Conservation (phyloP, 225 moss, liverwort and hornwort genomes). For the Rhytidiadelphus loreus region DNA sequence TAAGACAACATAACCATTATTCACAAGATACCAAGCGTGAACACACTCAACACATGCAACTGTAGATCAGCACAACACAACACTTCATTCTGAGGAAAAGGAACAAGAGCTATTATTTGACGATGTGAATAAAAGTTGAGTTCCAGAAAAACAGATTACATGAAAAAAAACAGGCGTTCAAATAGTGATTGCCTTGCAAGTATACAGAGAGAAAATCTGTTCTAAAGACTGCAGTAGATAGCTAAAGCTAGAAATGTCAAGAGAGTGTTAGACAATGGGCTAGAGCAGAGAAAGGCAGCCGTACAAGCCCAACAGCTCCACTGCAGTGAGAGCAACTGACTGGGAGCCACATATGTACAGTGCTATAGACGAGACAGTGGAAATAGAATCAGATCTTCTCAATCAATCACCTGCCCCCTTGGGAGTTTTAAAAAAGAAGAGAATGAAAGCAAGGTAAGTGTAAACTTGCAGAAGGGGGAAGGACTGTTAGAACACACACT, state of each 20-base stretch:
- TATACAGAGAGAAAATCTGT: not conserved
- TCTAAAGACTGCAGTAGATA: not conserved
- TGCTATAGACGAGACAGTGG: not conserved
- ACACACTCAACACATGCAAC: not conserved
- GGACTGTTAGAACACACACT: conserved; percentile 12
- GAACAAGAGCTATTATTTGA: not conserved
- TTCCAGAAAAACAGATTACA: not conserved
- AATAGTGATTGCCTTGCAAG: not conserved
- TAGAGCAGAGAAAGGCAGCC: not conserved
- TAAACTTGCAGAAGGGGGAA: conserved; percentile 8
- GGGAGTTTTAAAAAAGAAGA: not conserved
- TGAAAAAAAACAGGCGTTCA: not conserved
- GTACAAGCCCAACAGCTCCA: not conserved
- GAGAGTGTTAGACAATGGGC: not conserved
- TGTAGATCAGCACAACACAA: not conserved
- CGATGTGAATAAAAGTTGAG: not conserved
- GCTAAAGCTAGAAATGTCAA: not conserved
- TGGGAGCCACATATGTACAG: conserved; percentile 20
- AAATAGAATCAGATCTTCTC: conserved; percentile 4
- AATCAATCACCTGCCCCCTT: conserved; percentile 26
- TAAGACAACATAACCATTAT: not conserved
- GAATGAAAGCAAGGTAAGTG: not conserved
- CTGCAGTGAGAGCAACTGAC: not conserved
- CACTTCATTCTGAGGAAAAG: not conserved
- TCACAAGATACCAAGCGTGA: not conserved